Base-by-base conservation (phyloP, 2,329 filamentous ascomycete genomes). In the Pezicula carpinea region DNA sequence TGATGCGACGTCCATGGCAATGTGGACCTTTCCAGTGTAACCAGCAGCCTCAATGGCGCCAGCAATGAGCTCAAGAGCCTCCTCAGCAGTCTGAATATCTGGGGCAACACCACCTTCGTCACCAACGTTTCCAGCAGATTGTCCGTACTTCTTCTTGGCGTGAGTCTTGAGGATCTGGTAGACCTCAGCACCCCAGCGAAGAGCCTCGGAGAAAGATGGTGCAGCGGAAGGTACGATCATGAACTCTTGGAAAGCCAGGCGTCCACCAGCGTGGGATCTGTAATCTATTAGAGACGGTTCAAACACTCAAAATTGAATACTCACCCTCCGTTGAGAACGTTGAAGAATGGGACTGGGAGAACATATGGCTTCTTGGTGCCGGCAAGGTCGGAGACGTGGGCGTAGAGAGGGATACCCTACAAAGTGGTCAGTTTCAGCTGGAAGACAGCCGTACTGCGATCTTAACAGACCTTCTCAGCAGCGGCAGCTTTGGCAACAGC, bases 81-180 rank as follows among this genome's bases (percentile, higher is more conserved):
- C 93, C 69, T 95, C 88, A 55, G 93, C 80, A 60, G 89, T 95
- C 79, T 96, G 89, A 68, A 99, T 97, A 83, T 97, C 91, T 62
- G 93, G 93, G 62, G 93, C 93, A 67, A 99, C 93, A 85, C 93
- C 93, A 80, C 93, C 93, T 84, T 99, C 93, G 69, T 99, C 93
- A 74, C 93, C 93, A 59, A 99, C 93, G 71, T 99, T 99, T 71
- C 92, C 93, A 59, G 93, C 93, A 56, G 93, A 96, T 75, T 96
- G 92, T 68, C 93, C 93, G 72, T 99, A 99, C 82, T 89, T 93
- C 88, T 96, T 93, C 88, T 97, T 97, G 71, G 93, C 91, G 53
- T 97, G 83, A 64, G 79, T 65, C 87, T 99, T 99, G 65, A 99
- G 87, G 75, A 88, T 87, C 75, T 97, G 92, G 85, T 99, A 99